Base-by-base conservation (phyloP, 257 asterid species). In the Lantana camara region DNA sequence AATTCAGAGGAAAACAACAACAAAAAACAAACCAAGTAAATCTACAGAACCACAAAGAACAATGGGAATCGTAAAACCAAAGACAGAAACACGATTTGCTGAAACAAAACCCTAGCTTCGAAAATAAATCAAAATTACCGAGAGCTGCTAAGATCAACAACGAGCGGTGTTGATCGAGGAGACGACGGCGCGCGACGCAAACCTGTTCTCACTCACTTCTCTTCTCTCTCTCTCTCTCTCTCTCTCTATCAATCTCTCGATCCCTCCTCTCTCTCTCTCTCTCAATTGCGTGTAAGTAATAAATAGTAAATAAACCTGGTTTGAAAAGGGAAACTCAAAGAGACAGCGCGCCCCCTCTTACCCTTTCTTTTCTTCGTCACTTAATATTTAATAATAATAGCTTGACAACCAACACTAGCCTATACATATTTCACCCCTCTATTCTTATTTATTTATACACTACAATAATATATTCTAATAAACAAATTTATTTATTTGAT, bases 181-280 rank as follows among this genome's bases (percentile, higher is more conserved):
- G 44, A 48, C 19, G 47, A 17, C 34, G 57, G 21, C 20, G 55
- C 16, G 23, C 17, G 11, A 53, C 20, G 66, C 22, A 42, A 49
- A 47, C 44, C 45, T 21, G 9, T 9, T 7, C 13, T 20, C 35
- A 53, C 9, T n/a, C n/a, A n/a, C n/a, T n/a, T n/a, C 4, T 30
- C 35, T 7, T 30, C 35, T 15, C 13, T 15, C 65, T 30, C 57
- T 20, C 74, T 27, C 68, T 56, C 48, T 69, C 60, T 55, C 44
- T 21, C 14, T 52, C 68, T 51, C 54, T 50, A 57, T 51, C 37
- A 10, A 16, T 27, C n/a, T n/a, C 47, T 35, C 3, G 4, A 20
- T 23, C 12, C 9, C 57, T 52, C 34, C 69, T 53, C 48, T 53
- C 60, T 55, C 44, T 21, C 14, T 52, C 68, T 51, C 54, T 50